Base-by-base conservation (phyloP, 2,329 filamentous ascomycete genomes). In the Alternaria novae-zelandiae region DNA sequence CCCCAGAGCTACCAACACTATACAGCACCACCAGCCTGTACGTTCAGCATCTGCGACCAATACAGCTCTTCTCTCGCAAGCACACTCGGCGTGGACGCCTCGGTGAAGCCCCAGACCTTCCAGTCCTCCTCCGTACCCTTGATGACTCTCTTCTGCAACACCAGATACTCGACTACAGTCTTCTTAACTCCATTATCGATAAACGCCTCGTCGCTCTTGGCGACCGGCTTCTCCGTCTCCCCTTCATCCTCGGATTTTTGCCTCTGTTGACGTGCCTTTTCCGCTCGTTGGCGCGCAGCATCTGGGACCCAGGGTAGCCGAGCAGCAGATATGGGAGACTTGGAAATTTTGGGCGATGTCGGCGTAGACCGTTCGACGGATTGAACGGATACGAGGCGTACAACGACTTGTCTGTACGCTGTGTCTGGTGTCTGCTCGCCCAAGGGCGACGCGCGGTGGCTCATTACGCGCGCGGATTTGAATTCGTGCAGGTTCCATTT, bases 61-160 rank as follows among this genome's bases (percentile, higher is more conserved):
- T 73, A 72, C 54, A 59, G 53, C 44, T 75, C 73, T 15, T 75
- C 71, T 44, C 67, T 63, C 46, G 65, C 55, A 23, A 78, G 65
- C 13, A 46, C 66, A 50, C 69, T 66, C 5, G 67, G 66, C 26
- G 71, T 78, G 41, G 86, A 88, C 70, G 87, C 84, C 45, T 84
- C 77, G 28, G 87, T 81, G 20, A 87, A 90, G 13, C 90, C 90
- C 86, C 89, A 90, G 54, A 92, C 78, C 74, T 82, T 84, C 90
- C 90, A 93, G 3, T 84, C 81, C 26, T 77, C 80, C 59, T 83
- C 76, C 73, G 82, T 74, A 32, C 82, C 83, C 3, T 70, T 64
- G 49, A 82, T 86, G 20, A 85, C 86, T 57, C 73, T 78, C 50
- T 79, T 80, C 72, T 88, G 87, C 49, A 93, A 68, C 43, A 91